Percentiles rank a stretch among this genome's conserved stretches.
phyloP scores from a whole-genome alignment of 371 early-diverging fungal species.

The Dipsacomyces acuminosporus region DNA sequence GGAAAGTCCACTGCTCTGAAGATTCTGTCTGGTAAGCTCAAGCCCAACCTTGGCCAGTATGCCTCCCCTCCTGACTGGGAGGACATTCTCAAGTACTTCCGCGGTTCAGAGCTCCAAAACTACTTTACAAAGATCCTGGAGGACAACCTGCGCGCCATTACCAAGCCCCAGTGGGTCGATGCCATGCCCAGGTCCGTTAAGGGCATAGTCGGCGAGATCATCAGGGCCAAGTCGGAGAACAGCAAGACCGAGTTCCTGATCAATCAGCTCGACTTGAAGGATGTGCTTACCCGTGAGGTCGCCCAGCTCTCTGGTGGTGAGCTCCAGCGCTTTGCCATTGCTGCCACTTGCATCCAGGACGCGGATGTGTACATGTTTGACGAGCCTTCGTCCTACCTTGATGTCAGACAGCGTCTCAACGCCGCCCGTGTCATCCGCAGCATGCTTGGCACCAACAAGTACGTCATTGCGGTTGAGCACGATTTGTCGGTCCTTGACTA shows the following conservation, averaged over 20 bases:
- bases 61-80: constrained; percentile 94
- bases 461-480: constrained; percentile 99
- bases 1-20: constrained; percentile 98
- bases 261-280: constrained; percentile 74
- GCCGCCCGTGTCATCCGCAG: constrained; percentile 95
- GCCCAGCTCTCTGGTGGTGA: constrained; percentile 98
- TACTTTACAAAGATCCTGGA: constrained; percentile 98
- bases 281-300: constrained; percentile 87
- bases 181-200: constrained; percentile 85
- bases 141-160: constrained; percentile 90
- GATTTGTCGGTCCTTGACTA: constrained; percentile 99
- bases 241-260: constrained; percentile 73
- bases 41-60: constrained; percentile 97
- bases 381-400: constrained; percentile 99
- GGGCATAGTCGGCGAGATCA: constrained; percentile 75
- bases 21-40: constrained; percentile 94
- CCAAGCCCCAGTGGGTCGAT: constrained; percentile 99
- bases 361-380: constrained; percentile 99
- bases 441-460: constrained; percentile 64
- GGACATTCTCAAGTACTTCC: constrained; percentile 94
- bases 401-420: constrained; percentile 99
- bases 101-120: constrained; percentile 98
- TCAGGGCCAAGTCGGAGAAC: constrained; percentile 70
- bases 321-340: constrained; percentile 98
- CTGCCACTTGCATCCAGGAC: constrained; percentile 78